These are phyloP conservation scores for Heterobasidion irregulare DNA, from an alignment of 1,284 basidiomycete species.

Conservation along the genomic window DNA sequence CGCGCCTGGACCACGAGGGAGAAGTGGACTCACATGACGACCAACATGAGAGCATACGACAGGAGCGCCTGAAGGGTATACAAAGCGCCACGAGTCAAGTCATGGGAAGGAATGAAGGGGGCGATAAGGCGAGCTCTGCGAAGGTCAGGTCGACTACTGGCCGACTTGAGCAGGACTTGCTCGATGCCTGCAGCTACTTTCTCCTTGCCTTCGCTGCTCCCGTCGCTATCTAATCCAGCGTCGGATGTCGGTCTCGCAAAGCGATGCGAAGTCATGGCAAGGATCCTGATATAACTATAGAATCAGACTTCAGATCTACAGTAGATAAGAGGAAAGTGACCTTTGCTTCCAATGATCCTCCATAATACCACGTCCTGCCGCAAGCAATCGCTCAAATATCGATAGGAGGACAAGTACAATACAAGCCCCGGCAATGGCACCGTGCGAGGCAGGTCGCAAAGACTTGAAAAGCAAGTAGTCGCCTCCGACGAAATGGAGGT, in stretches of 20 bases:
- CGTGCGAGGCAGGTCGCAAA: slow-evolving; percentile 58
- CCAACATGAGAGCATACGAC: slow-evolving; percentile 58
- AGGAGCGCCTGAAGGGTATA: slow-evolving; percentile 50
- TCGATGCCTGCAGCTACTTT: slow-evolving; percentile 8
- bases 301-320: slow-evolving; percentile 1
- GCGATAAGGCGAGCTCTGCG: slow-evolving; percentile 27
- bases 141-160: slow-evolving; percentile 2
- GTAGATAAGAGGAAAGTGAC: slow-evolving; percentile 23
- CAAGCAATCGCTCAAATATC: slow-evolving; percentile 60
- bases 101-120: slow-evolving; percentile 53
- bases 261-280: background rate
- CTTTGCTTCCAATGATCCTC: slow-evolving; percentile 50
- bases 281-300: background rate
- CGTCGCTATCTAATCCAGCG: background rate
- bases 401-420: slow-evolving; percentile 61
- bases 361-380: slow-evolving; percentile 42
- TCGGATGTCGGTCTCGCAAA: background rate
- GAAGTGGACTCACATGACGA: slow-evolving; percentile 50
- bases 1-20: background rate
- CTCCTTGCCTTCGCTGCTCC: slow-evolving; percentile 4
- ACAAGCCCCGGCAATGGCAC: slow-evolving; percentile 67
- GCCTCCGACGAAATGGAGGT: slow-evolving; percentile 54
- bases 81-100: slow-evolving; percentile 53
- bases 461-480: slow-evolving; percentile 62
- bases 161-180: slow-evolving; percentile 6